phyloP scores from a whole-genome alignment of 2,329 filamentous ascomycete genomes.

The Phialophora macrospora region DNA sequence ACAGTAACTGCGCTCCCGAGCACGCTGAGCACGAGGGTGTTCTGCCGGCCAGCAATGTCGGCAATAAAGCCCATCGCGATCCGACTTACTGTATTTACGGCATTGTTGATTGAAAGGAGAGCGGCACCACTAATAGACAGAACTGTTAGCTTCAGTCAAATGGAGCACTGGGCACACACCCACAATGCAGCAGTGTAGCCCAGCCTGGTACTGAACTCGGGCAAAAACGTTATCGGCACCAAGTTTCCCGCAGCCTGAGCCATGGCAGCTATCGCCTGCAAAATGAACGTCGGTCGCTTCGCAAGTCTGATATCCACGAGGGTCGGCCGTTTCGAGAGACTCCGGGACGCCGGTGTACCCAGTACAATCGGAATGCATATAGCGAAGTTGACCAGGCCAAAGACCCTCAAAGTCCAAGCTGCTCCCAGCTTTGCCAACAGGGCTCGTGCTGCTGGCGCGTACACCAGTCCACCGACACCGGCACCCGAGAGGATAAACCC shows the following conservation, averaged over 20 bases:
- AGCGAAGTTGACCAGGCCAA: conserved; percentile 38
- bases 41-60: conserved; percentile 48
- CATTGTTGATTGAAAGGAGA: conserved; percentile 49
- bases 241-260: conserved; percentile 49
- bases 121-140: conserved; percentile 43
- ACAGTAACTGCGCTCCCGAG: conserved; percentile 41
- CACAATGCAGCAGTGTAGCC: conserved; percentile 43
- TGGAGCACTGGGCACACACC: conserved; percentile 2
- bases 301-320: conserved; percentile 46
- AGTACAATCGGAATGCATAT: conserved; percentile 43
- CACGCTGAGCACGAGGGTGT: conserved; percentile 46
- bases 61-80: conserved; percentile 48
- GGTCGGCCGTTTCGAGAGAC: conserved; percentile 40
- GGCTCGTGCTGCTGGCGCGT: conserved; percentile 47
- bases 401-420: conserved; percentile 45
- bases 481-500: conserved; percentile 63
- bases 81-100: conserved; percentile 48
- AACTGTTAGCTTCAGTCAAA: not conserved
- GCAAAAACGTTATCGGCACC: conserved; percentile 48
- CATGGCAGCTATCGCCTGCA: conserved; percentile 46
- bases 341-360: conserved; percentile 37
- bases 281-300: conserved; percentile 45
- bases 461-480: conserved; percentile 64
- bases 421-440: conserved; percentile 46
- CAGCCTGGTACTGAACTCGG: conserved; percentile 47